Base-by-base conservation (phyloP, 2,329 filamentous ascomycete genomes). In the Clarireedia homoeocarpa region DNA sequence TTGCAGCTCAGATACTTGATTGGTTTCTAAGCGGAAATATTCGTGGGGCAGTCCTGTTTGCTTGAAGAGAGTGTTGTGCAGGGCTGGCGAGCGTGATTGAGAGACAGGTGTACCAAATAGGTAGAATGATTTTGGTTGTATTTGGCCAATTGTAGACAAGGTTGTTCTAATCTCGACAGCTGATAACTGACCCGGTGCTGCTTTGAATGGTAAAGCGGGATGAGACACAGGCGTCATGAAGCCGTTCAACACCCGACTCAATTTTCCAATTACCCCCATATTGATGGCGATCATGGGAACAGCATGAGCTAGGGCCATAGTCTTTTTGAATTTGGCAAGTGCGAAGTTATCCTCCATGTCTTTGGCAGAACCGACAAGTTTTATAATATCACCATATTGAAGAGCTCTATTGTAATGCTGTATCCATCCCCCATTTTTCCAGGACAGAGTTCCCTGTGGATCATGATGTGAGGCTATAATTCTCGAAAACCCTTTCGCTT, bases 391-490 rank as follows among this genome's bases (percentile, higher is more conserved):
- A 48, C 92, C 94, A 65, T 89, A 89, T 68, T 95, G 88, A 14
- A 96, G 75, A 15, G 92, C 92, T 66, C 84, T 84, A 72, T 96
- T 96, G 77, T 95, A 97, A 72, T 84, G 86, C 27, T 85, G 80
- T 56, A 94, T 84, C 92, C 94, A 99, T 0, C 89, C 89, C n/a
- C 89, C 90, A 63, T 95, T 91, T 61, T 79, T 84, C 94, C 94
- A 99, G 1, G 89, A 92, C 17, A 97, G 76, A 23, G 78, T 76
- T 7, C 86, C 86, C 55, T 80, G 74, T 0, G 91, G 89, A 69
- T 99, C 94, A 70, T 99, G 94, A 70, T 99, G 92, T 0, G 94
- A 99, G 7, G 92, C 91, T 65, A 99, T 95, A 67, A 99, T 88
- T 59, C 84, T 86, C 1, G 89, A 90, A 61, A 81, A 78, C 2